Evolutionary conservation across 1,284 basidiomycete species (phyloP).

Genomic region (Waitea zeae): DNA sequence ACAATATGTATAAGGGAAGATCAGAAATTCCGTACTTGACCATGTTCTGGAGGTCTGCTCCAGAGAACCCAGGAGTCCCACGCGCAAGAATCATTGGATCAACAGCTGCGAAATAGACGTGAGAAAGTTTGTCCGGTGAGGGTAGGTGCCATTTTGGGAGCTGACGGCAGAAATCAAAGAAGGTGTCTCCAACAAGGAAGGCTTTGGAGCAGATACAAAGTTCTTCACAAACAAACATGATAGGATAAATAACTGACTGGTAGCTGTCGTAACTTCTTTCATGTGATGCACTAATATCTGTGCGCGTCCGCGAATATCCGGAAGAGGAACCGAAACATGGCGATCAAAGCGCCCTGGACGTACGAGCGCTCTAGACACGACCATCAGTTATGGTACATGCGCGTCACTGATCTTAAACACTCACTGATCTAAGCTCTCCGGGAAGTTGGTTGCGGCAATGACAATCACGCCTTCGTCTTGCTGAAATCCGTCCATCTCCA

Average conservation of each 20-base stretch:
- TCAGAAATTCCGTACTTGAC: slow-evolving; percentile 48
- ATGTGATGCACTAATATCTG: slow-evolving; percentile 87
- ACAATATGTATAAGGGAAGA: slow-evolving; percentile 1
- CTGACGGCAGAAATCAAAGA: too few relatives aligned
- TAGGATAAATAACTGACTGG: too few relatives aligned
- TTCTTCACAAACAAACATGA: slow-evolving; percentile 2
- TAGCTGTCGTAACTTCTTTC: slow-evolving; percentile 52
- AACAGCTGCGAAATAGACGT: slow-evolving; percentile 32
- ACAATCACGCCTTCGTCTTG: slow-evolving; percentile 86
- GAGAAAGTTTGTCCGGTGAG: too few relatives aligned
- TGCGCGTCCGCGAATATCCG: slow-evolving; percentile 75
- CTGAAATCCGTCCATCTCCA: slow-evolving; percentile 91
- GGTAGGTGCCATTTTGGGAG: too few relatives aligned
- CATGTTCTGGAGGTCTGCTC: slow-evolving; percentile 87
- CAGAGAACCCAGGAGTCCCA: slow-evolving; percentile 83
- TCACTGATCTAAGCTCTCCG: slow-evolving; percentile 75
- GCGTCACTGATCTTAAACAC: slow-evolving; percentile 13
- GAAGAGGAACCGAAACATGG: slow-evolving; percentile 76
- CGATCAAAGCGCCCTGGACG: slow-evolving; percentile 91
- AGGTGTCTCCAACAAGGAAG: too few relatives aligned
- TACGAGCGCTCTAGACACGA: slow-evolving; percentile 55
- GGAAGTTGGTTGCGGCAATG: slow-evolving; percentile 92
- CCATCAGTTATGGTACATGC: slow-evolving; percentile 8
- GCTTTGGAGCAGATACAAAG: too few relatives aligned
- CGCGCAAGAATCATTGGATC: slow-evolving; percentile 77